Evolutionary conservation across 163 green algal genomes (phyloP), one percentile per base, ranked within the genome.

Genomic region (Scenedesmus sp.): DNA sequence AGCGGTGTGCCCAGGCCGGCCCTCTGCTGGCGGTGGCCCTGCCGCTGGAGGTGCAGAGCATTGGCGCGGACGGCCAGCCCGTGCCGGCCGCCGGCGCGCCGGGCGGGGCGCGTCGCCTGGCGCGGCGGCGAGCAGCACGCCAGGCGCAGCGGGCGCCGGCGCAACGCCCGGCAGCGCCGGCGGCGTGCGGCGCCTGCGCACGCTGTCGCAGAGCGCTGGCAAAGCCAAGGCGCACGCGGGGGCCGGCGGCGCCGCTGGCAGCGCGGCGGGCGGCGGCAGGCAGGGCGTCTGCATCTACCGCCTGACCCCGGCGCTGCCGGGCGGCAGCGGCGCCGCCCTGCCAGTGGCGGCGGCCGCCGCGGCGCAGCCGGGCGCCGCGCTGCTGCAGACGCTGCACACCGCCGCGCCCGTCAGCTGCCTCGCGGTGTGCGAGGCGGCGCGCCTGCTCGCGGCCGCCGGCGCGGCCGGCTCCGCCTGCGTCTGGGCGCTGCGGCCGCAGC

Each of bases 381-480:
- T 60, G 10, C 39, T 60, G 42, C 63, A 72, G 42, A 26, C n/a
- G n/a, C 44, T 72, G 39, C 42, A 28, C 15, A 58, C 63, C 14
- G 22, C 22, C 14, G 24, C 42, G n/a, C 42, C 63, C 7, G 63
- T 58, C 24, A 58, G 20, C 7, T 77, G 69, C 58, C 34, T 77
- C 4, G 69, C 69, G 24, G 53, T 67, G 11, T 67, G 39, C n/a
- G 39, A 67, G 24, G 2, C 28, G 22, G 11, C 7, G 2, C 7
- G 20, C n/a, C 22, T 58, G 24, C n/a, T 77, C 24, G 69, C 69
- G 24, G 69, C 69, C 5, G 69, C 69, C 57, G 69, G 69, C 4
- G 53, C 53, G 31, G 53, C 34, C 24, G 69, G 69, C n/a, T 67
- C 28, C 33, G 69, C 69, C 15, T 67, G 69, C 31, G 69, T 77